Conservation (phyloP, 192 early-diverging fungal species). For the Spizellomyces sp. region DNA sequence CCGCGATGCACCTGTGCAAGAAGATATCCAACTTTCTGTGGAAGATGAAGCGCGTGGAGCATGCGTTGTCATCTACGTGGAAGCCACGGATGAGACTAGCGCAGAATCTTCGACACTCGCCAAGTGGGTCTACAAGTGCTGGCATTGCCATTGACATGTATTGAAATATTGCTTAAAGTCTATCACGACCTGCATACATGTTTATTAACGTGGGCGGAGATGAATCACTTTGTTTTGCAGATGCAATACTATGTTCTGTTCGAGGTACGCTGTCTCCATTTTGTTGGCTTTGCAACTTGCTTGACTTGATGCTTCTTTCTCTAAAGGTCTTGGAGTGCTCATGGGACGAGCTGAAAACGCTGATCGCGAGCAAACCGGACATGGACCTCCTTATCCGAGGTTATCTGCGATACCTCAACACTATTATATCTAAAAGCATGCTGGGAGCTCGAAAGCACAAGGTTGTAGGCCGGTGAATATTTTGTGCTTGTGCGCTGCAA, state of each 20-base stretch:
- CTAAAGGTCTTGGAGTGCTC: conserved; percentile 84
- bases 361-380: conserved; percentile 64
- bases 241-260: conserved; percentile 92
- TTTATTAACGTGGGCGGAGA: conserved; percentile 73
- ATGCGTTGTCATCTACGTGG: conserved; percentile 76
- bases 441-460: conserved; percentile 32
- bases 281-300: background rate
- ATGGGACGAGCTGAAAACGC: conserved; percentile 76
- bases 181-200: conserved; percentile 66
- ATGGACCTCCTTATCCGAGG: conserved; percentile 80
- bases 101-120: conserved; percentile 6
- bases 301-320: background rate
- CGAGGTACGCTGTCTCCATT: conserved; percentile 63
- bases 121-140: background rate
- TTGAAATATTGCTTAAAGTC: conserved; percentile 5
- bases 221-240: conserved; percentile 94
- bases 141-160: background rate
- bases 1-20: conserved; percentile 77
- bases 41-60: conserved; percentile 84
- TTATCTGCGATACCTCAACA: conserved; percentile 73
- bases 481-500: conserved; percentile 9
- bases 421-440: conserved; percentile 69
- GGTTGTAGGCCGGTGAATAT: background rate
- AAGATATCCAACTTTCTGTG: conserved; percentile 88
- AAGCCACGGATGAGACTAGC: conserved; percentile 66